Percentiles rank a stretch among this genome's conserved stretches.
phyloP scores from a whole-genome alignment of 2,329 filamentous ascomycete genomes.

The Fusarium sp. region DNA sequence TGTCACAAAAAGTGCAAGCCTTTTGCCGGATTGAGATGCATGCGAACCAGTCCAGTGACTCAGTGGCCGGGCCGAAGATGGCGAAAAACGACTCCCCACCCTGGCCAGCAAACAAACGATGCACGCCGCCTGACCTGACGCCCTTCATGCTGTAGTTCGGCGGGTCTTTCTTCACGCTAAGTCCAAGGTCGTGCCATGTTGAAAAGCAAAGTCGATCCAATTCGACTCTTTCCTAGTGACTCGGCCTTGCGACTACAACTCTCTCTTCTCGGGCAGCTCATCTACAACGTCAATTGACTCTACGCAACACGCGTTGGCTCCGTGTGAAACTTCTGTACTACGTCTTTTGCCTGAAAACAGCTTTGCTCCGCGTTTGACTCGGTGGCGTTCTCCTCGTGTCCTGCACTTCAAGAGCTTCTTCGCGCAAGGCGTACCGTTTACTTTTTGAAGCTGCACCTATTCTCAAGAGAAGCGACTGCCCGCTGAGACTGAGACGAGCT shows the following conservation, averaged over 20 bases:
- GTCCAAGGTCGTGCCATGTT: conserved; percentile 35
- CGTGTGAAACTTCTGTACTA: conserved; percentile 31
- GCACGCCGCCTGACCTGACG: conserved; percentile 4
- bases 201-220: conserved; percentile 28
- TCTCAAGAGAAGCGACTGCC: conserved; percentile 14
- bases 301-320: conserved; percentile 18
- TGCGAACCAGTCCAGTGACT: conserved; percentile 27
- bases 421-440: conserved; percentile 23
- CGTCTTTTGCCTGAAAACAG: conserved; percentile 23
- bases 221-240: conserved; percentile 41
- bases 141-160: conserved; percentile 25
- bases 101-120: conserved; percentile 23
- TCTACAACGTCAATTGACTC: conserved; percentile 9
- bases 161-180: conserved; percentile 33
- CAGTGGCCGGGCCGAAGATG: conserved; percentile 30
- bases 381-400: conserved; percentile 26
- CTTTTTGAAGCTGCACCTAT: conserved; percentile 19
- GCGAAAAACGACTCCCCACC: conserved; percentile 35
- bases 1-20: conserved; percentile 9
- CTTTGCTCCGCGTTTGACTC: conserved; percentile 24
- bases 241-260: conserved; percentile 27
- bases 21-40: conserved; percentile 12
- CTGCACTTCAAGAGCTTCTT: conserved; percentile 27
- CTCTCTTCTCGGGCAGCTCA: conserved; percentile 7
- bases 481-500: conserved; percentile 1